Percentiles rank a stretch among this genome's conserved stretches.
These are phyloP conservation scores for Chaetoceros tenuissimus DNA, from an alignment of 108 stramenopile genomes.

Conservation along the genomic window DNA sequence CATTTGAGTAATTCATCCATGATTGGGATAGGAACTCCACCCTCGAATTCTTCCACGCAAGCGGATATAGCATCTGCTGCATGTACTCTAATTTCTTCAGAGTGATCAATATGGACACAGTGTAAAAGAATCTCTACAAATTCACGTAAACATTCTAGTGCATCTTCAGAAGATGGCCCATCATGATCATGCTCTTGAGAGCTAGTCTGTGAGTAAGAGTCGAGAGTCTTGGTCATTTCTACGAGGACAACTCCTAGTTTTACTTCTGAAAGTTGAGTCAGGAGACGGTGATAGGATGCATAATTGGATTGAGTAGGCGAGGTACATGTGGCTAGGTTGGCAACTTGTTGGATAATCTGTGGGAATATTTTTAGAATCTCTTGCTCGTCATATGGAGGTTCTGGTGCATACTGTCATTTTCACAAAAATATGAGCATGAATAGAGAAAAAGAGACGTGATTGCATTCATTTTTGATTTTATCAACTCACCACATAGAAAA, in stretches of 20 bases:
- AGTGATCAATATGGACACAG: slow-evolving; percentile 54
- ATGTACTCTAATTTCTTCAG: slow-evolving; percentile 44
- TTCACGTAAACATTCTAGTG: slow-evolving; percentile 50
- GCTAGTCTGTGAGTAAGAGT: neutral
- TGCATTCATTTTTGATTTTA: neutral
- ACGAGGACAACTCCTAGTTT: slow-evolving; percentile 75
- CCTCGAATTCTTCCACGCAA: slow-evolving; percentile 72
- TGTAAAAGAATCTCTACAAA: slow-evolving; percentile 49
- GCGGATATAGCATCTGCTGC: slow-evolving; percentile 42
- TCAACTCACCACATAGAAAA: slow-evolving; percentile 44
- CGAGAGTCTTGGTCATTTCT: slow-evolving; percentile 37
- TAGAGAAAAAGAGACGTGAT: neutral
- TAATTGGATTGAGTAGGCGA: slow-evolving; percentile 30
- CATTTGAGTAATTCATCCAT: slow-evolving; percentile 64
- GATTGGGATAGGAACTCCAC: slow-evolving; percentile 43
- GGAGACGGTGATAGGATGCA: slow-evolving; percentile 42
- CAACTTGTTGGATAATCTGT: slow-evolving; percentile 65
- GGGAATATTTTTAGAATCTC: slow-evolving; percentile 59
- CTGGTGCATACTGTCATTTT: slow-evolving; percentile 50
- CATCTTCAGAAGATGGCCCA: slow-evolving; percentile 14
- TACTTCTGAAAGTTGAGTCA: slow-evolving; percentile 65
- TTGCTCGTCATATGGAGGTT: slow-evolving; percentile 59
- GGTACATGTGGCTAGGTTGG: slow-evolving; percentile 46
- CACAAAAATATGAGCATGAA: neutral
- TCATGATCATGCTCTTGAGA: neutral